These are phyloP conservation scores for Sporisorium scitamineum DNA, from an alignment of 1,284 basidiomycete species.

Conservation along the genomic window DNA sequence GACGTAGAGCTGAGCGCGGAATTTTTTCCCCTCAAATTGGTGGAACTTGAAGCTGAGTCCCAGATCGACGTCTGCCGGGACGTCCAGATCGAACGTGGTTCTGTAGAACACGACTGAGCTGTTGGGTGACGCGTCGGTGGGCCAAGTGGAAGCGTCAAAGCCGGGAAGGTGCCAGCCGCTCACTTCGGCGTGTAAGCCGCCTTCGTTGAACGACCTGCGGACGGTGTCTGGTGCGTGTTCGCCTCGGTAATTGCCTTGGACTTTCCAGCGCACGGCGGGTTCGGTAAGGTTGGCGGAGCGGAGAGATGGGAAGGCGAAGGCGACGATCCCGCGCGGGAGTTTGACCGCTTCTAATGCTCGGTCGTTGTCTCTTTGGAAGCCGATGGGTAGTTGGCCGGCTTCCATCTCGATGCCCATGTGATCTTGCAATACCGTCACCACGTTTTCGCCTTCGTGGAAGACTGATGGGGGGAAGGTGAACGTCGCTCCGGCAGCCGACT, in stretches of 20 bases:
- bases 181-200: conserved; percentile 82
- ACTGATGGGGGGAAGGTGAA: conserved; percentile 74
- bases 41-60: conserved; percentile 28
- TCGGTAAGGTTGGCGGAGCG: conserved; percentile 5
- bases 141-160: conserved; percentile 77
- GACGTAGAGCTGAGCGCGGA: conserved; percentile 54
- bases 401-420: conserved; percentile 80
- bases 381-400: conserved; percentile 45
- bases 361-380: conserved; percentile 12
- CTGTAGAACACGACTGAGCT: conserved; percentile 80
- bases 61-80: conserved; percentile 48
- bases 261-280: conserved; percentile 77
- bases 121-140: conserved; percentile 69
- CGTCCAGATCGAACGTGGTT: conserved; percentile 76
- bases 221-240: conserved; percentile 80
- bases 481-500: conserved; percentile 39
- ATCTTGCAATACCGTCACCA: conserved; percentile 81
- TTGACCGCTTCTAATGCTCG: conserved; percentile 71
- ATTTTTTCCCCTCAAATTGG: not conserved
- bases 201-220: conserved; percentile 80
- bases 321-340: conserved; percentile 80
- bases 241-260: conserved; percentile 83
- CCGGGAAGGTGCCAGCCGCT: conserved; percentile 84
- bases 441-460: conserved; percentile 72
- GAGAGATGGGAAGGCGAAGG: conserved; percentile 73